phyloP scores from a whole-genome alignment of 352 stramenopile genomes.

The Thalassiosira mediterranea region DNA sequence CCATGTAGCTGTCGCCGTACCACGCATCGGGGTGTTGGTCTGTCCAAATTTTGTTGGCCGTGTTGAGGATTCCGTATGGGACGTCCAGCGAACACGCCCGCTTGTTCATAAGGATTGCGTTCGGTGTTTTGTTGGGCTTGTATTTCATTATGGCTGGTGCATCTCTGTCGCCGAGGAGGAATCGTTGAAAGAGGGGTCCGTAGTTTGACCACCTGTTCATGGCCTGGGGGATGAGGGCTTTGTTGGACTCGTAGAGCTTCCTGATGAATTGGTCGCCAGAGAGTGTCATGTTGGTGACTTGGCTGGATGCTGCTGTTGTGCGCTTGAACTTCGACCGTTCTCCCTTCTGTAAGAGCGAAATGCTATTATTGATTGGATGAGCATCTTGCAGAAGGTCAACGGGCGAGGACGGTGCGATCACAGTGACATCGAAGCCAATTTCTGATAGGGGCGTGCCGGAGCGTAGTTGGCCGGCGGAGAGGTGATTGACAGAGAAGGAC shows the following conservation, averaged over 20 bases:
- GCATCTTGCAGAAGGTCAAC: not conserved
- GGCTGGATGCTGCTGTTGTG: not conserved
- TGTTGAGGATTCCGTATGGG: constrained; percentile 1
- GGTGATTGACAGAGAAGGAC: not conserved
- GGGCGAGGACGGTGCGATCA: not conserved
- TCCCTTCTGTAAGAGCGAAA: not conserved
- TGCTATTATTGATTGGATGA: not conserved
- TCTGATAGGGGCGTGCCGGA: not conserved
- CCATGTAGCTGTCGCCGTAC: not conserved
- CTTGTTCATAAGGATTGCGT: not conserved
- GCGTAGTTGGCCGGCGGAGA: not conserved
- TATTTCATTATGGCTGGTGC: not conserved
- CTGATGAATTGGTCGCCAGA: not conserved
- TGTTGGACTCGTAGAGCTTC: not conserved
- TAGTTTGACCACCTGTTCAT: not conserved
- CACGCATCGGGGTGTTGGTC: not conserved
- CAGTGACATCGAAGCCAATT: not conserved
- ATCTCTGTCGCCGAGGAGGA: not conserved
- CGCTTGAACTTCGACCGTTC: not conserved
- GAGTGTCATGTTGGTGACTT: not conserved
- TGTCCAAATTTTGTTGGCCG: not conserved
- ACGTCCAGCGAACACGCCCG: not conserved
- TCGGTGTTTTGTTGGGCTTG: not conserved
- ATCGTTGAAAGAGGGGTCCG: not conserved
- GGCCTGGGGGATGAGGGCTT: not conserved